Conservation (phyloP, 2,329 filamentous ascomycete genomes). For the Diaporthe sp. region DNA sequence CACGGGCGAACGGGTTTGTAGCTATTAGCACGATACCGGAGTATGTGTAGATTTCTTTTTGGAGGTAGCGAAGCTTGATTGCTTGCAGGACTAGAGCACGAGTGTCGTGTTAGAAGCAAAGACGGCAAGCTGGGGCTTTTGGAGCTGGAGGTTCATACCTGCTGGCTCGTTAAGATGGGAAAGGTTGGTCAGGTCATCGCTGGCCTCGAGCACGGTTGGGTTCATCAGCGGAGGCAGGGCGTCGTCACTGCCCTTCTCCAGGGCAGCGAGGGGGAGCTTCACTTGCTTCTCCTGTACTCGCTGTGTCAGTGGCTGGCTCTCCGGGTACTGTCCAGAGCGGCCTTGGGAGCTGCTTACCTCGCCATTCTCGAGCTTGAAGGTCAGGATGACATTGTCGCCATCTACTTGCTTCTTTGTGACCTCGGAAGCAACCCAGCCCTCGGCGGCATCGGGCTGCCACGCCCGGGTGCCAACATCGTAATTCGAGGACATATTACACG, state of each 20-base stretch:
- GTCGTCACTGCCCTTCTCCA: conserved; percentile 82
- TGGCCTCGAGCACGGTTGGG: conserved; percentile 96
- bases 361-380: conserved; percentile 92
- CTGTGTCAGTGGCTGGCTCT: conserved; percentile 32
- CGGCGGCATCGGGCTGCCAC: conserved; percentile 96
- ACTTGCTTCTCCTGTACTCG: conserved; percentile 78
- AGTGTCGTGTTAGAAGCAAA: conserved; percentile 43
- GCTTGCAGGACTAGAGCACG: conserved; percentile 85
- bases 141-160: conserved; percentile 68
- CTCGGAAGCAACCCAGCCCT: conserved; percentile 98
- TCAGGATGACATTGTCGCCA: conserved; percentile 87
- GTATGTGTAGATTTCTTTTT: conserved; percentile 99
- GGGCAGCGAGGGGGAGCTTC: conserved; percentile 80
- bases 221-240: conserved; percentile 96
- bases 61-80: conserved; percentile 94
- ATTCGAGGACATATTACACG: conserved; percentile 82
- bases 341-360: conserved; percentile 73
- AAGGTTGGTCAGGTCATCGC: conserved; percentile 96
- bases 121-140: conserved; percentile 9
- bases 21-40: conserved; percentile 98
- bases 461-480: conserved; percentile 98
- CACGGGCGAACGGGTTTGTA: conserved; percentile 96
- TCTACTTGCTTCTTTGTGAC: conserved; percentile 87
- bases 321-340: neutral
- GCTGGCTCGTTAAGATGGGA: conserved; percentile 99